Evolutionary conservation across 129 eudicot species (phyloP), one percentile per base, ranked within the genome.

Genomic region (Saposhnikovia divaricata): DNA sequence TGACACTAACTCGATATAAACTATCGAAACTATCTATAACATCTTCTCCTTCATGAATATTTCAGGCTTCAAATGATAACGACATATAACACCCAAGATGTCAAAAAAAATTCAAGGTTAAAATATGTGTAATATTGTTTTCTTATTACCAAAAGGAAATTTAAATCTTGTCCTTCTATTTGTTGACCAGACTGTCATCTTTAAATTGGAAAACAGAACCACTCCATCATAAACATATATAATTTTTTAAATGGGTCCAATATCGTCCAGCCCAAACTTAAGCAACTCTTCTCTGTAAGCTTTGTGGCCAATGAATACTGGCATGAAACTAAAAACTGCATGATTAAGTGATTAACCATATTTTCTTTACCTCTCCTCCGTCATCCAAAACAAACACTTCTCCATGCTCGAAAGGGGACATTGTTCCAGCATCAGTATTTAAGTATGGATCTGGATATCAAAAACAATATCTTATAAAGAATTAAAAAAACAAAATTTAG

Each of bases 331-430:
- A 68, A 68, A 68, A 68, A 71, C 47, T 37, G 75, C 18, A 39
- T 37, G 47, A 19, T 71, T 16, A 47, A 45, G 46, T 68, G 21
- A 74, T 61, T 74, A 83, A 28, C 15, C 5, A 11, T 50, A 2
- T 44, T 50, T 47, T 46, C 78, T 83, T 89, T 86, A 95, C 99
- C 96, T 95, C 99, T 72, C 99, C 99, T 15, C 99, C 99, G 80
- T 95, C 99, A 79, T 95, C 99, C 63, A 95, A 84, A 43, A 95
- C 99, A 79, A 71, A 95, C 18, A 95, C 99, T 88, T 95, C 99
- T 34, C 99, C 99, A 79, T 95, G 99, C 82, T 95, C 99, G 59
- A 95, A 92, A 72, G 99, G 99, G 34, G 99, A 95, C 99, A 95
- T 95, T 11, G 99, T 95, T 79, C 99, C 99, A 10, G 99, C 99